Evolutionary conservation across 208 protist species (phyloP).

Genomic region (Crithidia brevicula): DNA sequence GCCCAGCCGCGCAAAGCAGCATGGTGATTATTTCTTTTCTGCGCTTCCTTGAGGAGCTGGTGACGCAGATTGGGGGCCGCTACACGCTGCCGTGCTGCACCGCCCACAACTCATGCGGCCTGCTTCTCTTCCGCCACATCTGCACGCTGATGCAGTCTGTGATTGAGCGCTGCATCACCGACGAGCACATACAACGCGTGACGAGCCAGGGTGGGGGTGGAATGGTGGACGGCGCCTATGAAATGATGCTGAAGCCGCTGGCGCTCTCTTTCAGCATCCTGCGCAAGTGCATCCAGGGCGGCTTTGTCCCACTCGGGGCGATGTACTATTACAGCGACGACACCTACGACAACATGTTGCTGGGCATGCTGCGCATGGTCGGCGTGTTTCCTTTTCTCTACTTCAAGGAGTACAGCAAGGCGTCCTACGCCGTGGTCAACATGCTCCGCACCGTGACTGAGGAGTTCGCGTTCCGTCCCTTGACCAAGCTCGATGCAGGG

Average conservation of each 20-base stretch:
- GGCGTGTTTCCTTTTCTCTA: conserved; percentile 55
- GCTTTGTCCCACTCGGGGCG: conserved; percentile 80
- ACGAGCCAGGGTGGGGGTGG: conserved; percentile 17
- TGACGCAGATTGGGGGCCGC: conserved; percentile 48
- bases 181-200: conserved; percentile 57
- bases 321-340: conserved; percentile 88
- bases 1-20: conserved; percentile 43
- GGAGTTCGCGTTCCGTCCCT: conserved; percentile 68
- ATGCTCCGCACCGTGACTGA: conserved; percentile 73
- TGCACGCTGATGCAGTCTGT: conserved; percentile 58
- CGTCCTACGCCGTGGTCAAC: conserved; percentile 53
- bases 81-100: conserved; percentile 45
- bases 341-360: conserved; percentile 77
- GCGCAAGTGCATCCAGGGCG: conserved; percentile 59
- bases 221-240: conserved; percentile 52
- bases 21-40: conserved; percentile 77
- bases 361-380: conserved; percentile 72
- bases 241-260: conserved; percentile 83
- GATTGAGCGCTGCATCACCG: conserved; percentile 69
- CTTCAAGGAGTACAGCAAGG: conserved; percentile 77
- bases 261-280: conserved; percentile 68
- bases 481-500: conserved; percentile 55
- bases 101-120: conserved; percentile 70
- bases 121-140: conserved; percentile 81
- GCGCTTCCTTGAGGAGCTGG: conserved; percentile 72